These are phyloP conservation scores for Fusarium brachygibbosum DNA, from an alignment of 2,329 filamentous ascomycete genomes.

Conservation along the genomic window DNA sequence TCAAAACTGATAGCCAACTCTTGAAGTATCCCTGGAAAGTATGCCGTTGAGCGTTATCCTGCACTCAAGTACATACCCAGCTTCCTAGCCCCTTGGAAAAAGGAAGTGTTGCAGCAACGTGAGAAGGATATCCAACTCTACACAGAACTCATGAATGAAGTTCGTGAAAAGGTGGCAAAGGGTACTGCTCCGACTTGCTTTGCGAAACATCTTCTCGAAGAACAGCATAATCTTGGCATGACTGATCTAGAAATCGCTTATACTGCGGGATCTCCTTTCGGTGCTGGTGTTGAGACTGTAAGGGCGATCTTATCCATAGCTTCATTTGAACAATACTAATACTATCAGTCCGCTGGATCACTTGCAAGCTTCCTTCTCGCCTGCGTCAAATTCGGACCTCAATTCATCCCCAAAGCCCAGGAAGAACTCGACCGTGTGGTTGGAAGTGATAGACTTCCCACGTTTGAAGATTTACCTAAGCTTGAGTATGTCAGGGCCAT, in stretches of 20 bases:
- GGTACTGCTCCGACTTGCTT: constrained; percentile 58
- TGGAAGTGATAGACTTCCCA: constrained; percentile 54
- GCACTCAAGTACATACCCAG: constrained; percentile 56
- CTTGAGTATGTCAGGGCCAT: constrained; percentile 56
- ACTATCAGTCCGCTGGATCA: constrained; percentile 59
- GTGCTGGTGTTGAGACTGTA: constrained; percentile 60
- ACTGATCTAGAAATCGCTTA: constrained; percentile 60
- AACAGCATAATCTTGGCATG: constrained; percentile 58
- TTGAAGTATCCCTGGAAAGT: constrained; percentile 48
- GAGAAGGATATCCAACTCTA: constrained; percentile 57
- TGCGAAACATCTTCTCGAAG: constrained; percentile 57
- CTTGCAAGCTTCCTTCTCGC: constrained; percentile 65
- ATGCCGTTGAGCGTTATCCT: constrained; percentile 58
- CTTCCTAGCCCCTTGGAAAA: constrained; percentile 58
- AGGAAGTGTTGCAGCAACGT: constrained; percentile 54
- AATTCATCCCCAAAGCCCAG: constrained; percentile 60
- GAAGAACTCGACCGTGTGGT: constrained; percentile 57
- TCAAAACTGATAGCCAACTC: accelerated
- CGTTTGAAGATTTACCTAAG: constrained; percentile 54
- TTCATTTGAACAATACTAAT: accelerated
- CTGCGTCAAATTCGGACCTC: constrained; percentile 64
- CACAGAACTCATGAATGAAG: constrained; percentile 57
- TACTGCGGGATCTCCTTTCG: constrained; percentile 60
- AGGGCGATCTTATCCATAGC: neutral
- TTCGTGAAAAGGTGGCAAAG: constrained; percentile 51